A percentile compares a stretch with the other conserved stretches of the same genome.
Evolutionary conservation across 306 rosid species (phyloP).

Genomic region (Quercus aquifolioides): DNA sequence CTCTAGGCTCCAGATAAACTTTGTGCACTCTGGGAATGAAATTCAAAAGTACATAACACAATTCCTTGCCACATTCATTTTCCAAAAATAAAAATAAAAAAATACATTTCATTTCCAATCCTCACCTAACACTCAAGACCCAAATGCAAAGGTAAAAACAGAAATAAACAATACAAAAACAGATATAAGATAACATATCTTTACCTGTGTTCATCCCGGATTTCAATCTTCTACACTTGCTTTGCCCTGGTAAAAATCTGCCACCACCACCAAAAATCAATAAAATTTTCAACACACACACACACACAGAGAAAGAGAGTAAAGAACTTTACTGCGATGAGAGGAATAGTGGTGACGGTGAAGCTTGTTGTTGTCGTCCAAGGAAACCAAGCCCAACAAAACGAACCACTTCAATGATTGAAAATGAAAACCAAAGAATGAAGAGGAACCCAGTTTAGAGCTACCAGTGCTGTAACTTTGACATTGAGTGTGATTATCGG

Average conservation of each 20-base stretch:
- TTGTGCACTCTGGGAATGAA: no score
- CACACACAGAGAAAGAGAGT: background rate
- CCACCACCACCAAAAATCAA: background rate
- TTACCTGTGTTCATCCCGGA: conserved; percentile 29
- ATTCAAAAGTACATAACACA: no score
- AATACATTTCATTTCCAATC: no score
- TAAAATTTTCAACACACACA: no score
- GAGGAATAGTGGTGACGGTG: conserved; percentile 9
- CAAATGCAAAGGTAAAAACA: no score
- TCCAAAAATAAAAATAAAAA: no score
- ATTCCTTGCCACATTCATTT: no score
- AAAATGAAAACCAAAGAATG: conserved; percentile 2
- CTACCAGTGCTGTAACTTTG: background rate
- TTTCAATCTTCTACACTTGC: conserved; percentile 37
- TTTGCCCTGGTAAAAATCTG: conserved; percentile 82
- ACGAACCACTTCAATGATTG: conserved; percentile 29
- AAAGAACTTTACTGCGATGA: conserved; percentile 46
- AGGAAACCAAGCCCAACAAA: conserved; percentile 21
- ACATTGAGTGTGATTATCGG: background rate
- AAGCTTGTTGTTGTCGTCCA: background rate
- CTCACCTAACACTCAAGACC: no score
- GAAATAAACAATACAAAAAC: no score
- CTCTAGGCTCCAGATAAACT: no score
- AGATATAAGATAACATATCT: no score
- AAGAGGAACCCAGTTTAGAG: conserved; percentile 6